Conservation (phyloP, 2,329 filamentous ascomycete species). For the Sporothrix globosa region DNA sequence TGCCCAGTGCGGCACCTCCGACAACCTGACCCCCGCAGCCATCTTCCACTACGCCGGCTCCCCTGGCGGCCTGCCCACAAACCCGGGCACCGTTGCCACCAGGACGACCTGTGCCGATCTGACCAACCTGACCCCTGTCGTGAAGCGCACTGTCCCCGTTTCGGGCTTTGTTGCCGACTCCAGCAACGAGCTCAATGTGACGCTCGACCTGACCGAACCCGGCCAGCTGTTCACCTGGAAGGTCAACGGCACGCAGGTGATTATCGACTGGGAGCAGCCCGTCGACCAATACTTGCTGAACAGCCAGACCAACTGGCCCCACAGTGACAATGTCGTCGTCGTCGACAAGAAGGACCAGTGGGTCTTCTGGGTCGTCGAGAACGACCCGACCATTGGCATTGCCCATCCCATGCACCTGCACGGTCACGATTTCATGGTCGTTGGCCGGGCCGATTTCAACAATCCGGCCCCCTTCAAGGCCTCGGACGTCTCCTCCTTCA, state of each 20-base stretch:
- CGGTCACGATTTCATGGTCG: slow-evolving; percentile 40
- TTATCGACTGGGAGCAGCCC: slow-evolving; percentile 46
- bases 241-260: slow-evolving; percentile 41
- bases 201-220: slow-evolving; percentile 40
- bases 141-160: slow-evolving; percentile 33
- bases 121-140: slow-evolving; percentile 35
- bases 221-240: slow-evolving; percentile 43
- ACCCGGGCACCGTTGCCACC: slow-evolving; percentile 39
- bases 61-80: slow-evolving; percentile 40
- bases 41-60: slow-evolving; percentile 48
- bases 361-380: slow-evolving; percentile 36
- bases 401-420: slow-evolving; percentile 39
- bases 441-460: slow-evolving; percentile 37
- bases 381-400: slow-evolving; percentile 28
- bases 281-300: slow-evolving; percentile 43
- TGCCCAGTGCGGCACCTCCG: slow-evolving; percentile 36
- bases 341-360: slow-evolving; percentile 35
- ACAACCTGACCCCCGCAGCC: slow-evolving; percentile 43
- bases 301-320: slow-evolving; percentile 34
- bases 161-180: slow-evolving; percentile 32
- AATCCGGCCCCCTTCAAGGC: slow-evolving; percentile 30
- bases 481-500: slow-evolving; percentile 37
- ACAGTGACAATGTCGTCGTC: slow-evolving; percentile 30
- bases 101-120: slow-evolving; percentile 36
- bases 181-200: slow-evolving; percentile 34